Percentiles rank a stretch among this genome's conserved stretches.
phyloP scores from a whole-genome alignment of 1,284 basidiomycete species.

The Apiotrichum mycotoxinovorans region DNA sequence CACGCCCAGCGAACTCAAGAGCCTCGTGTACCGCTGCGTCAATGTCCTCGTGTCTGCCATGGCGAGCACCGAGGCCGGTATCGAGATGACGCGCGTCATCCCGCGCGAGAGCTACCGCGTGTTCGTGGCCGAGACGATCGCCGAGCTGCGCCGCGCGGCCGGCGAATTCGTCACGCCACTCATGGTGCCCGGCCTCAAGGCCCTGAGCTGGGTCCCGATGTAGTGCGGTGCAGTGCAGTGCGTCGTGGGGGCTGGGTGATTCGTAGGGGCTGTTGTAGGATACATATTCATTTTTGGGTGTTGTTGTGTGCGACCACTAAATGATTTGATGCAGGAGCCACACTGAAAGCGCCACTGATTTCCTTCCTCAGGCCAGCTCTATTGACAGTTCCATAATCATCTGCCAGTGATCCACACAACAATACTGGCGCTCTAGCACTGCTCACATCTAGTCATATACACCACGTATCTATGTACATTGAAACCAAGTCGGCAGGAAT shows the following conservation, averaged over 20 bases:
- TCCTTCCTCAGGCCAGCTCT: no score
- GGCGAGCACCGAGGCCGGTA: constrained; percentile 14
- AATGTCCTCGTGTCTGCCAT: constrained; percentile 34
- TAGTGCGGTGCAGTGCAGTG: not conserved
- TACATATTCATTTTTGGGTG: no score
- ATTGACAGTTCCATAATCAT: no score
- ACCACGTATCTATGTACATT: no score
- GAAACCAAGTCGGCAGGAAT: no score
- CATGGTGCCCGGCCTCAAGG: constrained; percentile 31
- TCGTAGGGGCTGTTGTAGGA: no score
- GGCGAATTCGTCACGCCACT: constrained; percentile 26
- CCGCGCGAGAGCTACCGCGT: constrained; percentile 34
- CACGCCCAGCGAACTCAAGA: constrained; percentile 30
- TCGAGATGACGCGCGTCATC: constrained; percentile 25
- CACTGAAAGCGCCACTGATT: no score
- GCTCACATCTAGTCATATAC: no score
- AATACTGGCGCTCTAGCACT: no score
- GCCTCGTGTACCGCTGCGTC: constrained; percentile 42
- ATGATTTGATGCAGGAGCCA: no score
- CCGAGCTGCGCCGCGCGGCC: constrained; percentile 18
- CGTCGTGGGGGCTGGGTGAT: not conserved
- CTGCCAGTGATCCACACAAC: no score
- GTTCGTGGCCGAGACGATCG: constrained; percentile 26
- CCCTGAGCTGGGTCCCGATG: constrained; percentile 1
- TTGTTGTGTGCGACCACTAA: no score